A percentile compares a stretch with the other conserved stretches of the same genome.
Conservation (phyloP, 441 rosid genomes). For the Gossypium aridum region DNA sequence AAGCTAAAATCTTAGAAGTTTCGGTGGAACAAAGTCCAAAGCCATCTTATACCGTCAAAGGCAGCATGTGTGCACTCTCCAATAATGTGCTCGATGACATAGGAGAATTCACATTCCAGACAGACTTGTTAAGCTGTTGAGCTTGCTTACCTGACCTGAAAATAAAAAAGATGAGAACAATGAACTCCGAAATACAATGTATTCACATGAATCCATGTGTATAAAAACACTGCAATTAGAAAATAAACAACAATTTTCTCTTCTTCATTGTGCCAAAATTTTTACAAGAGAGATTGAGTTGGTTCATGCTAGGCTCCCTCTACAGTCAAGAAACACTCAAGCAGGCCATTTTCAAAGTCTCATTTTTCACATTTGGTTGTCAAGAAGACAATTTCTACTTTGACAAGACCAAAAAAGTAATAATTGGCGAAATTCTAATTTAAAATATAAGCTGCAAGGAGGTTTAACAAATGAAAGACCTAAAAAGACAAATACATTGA, state of each 20-base stretch:
- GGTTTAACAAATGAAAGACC: neutral
- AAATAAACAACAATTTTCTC: neutral
- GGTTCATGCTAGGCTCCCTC: neutral
- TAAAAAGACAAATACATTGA: neutral
- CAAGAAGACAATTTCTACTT: neutral
- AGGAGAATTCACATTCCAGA: constrained; percentile 69
- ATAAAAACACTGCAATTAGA: neutral
- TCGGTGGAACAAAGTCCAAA: constrained; percentile 1
- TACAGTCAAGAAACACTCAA: neutral
- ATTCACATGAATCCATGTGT: neutral
- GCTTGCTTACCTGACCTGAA: constrained; percentile 83
- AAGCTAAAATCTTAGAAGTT: constrained; percentile 4
- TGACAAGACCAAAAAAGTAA: neutral
- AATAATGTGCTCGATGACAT: constrained; percentile 61
- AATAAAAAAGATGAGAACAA: constrained; percentile 9
- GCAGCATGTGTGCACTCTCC: constrained; percentile 64
- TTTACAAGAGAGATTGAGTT: neutral
- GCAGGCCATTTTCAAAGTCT: neutral
- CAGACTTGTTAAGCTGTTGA: constrained; percentile 73
- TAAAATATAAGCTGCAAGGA: neutral
- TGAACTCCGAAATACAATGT: neutral
- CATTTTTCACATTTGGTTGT: neutral
- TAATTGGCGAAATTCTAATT: neutral
- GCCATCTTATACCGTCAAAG: constrained; percentile 40
- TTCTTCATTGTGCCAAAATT: neutral